Percentiles rank a stretch among this genome's conserved stretches.
These are phyloP conservation scores for Syzygium aqueum DNA, from an alignment of 345 rosid species.

Conservation along the genomic window DNA sequence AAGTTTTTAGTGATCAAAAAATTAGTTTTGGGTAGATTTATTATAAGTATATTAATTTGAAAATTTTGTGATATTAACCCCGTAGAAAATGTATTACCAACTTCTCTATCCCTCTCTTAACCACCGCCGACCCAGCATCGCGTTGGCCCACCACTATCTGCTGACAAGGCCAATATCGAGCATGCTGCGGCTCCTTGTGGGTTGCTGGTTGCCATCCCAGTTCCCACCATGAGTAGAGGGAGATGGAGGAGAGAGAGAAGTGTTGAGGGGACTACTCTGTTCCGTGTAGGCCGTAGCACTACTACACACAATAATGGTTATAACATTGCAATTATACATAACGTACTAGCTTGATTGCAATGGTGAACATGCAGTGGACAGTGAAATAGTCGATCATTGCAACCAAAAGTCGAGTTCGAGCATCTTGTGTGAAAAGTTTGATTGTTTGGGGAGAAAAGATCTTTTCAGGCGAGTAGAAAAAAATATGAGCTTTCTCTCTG, in stretches of 20 bases:
- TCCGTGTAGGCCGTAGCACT: not conserved
- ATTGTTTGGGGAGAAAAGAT: no score
- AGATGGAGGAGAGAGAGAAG: not conserved
- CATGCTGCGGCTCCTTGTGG: not conserved
- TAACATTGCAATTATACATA: not conserved
- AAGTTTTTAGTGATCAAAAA: no score
- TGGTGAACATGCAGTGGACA: not conserved
- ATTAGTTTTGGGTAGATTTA: no score
- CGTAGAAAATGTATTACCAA: no score
- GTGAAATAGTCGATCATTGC: not conserved
- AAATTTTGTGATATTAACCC: no score
- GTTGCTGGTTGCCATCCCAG: not conserved
- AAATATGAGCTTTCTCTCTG: not conserved
- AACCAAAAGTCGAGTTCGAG: not conserved
- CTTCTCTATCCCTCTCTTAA: no score
- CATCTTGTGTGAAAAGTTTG: not conserved
- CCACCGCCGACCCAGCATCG: no score
- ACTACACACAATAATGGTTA: not conserved
- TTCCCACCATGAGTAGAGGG: not conserved
- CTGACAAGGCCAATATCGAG: not conserved
- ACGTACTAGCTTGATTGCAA: not conserved
- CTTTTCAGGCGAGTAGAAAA: not conserved
- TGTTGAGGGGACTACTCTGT: not conserved
- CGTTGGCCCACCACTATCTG: no score
- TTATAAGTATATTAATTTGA: no score